Percentiles rank a stretch among this genome's conserved stretches.
Evolutionary conservation across 768 basidiomycete genomes (phyloP).

Genomic region (Mrakia frigida): DNA sequence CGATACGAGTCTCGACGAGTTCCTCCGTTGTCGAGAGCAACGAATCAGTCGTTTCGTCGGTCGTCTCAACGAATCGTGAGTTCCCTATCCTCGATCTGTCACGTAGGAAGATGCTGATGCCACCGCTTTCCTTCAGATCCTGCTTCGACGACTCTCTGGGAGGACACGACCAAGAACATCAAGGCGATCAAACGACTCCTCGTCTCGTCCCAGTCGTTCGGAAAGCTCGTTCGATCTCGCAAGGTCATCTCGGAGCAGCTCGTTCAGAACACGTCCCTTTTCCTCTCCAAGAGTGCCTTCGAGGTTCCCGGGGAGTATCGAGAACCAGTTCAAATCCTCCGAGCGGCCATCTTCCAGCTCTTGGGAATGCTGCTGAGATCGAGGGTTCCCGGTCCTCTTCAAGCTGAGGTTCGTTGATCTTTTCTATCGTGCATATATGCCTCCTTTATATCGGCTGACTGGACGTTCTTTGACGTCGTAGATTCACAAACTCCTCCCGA

Average conservation of each 20-base stretch:
- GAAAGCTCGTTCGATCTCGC: conserved; percentile 6
- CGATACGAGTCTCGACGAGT: not conserved
- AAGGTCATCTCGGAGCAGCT: conserved; percentile 24
- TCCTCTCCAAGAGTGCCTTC: conserved; percentile 12
- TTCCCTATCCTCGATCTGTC: no score
- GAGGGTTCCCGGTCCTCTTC: conserved; percentile 10
- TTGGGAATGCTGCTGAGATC: not conserved
- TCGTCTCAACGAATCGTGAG: not conserved
- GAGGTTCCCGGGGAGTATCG: not conserved
- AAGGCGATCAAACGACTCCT: conserved; percentile 18
- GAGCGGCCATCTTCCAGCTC: conserved; percentile 10
- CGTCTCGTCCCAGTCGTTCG: conserved; percentile 19
- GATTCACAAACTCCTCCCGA: conserved; percentile 18
- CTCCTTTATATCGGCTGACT: not conserved
- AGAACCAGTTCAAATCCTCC: conserved; percentile 2
- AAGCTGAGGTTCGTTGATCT: conserved; percentile 10
- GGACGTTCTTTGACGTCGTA: not conserved
- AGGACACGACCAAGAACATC: not conserved
- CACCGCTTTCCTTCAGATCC: not conserved
- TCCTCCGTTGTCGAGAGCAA: not conserved
- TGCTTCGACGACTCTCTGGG: not conserved
- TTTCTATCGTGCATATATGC: not conserved
- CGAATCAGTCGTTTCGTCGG: not conserved
- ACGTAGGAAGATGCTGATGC: no score
- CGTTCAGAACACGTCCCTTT: not conserved